Evolutionary conservation across 1,284 basidiomycete genomes (phyloP).

Genomic region (Xerocomus minutiporus): DNA sequence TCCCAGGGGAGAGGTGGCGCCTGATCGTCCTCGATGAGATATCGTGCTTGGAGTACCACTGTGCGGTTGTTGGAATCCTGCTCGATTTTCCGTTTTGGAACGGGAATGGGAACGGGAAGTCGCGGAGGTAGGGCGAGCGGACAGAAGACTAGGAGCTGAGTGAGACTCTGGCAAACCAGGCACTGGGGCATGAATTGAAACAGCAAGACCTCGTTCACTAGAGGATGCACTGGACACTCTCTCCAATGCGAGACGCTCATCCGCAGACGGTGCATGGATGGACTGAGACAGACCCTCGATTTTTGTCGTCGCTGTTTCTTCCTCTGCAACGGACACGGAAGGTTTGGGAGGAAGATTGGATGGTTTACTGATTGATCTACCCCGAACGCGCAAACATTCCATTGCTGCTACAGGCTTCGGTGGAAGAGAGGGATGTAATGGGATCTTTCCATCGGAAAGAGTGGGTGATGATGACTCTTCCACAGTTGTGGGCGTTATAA

Average conservation of each 20-base stretch:
- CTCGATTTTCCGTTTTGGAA: constrained; percentile 49
- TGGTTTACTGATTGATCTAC: constrained; percentile 14
- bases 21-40: constrained; percentile 36
- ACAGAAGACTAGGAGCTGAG: constrained; percentile 25
- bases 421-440: constrained; percentile 47
- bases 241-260: constrained; percentile 18
- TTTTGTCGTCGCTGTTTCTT: constrained; percentile 12
- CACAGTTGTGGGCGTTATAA: not conserved
- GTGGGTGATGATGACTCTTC: constrained; percentile 12
- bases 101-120: constrained; percentile 39
- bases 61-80: constrained; percentile 28
- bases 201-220: constrained; percentile 30
- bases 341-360: constrained; percentile 18
- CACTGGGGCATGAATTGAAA: constrained; percentile 49
- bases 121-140: constrained; percentile 8
- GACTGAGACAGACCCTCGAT: constrained; percentile 26
- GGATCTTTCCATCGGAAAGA: constrained; percentile 16
- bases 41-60: constrained; percentile 21
- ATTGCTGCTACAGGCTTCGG: constrained; percentile 39
- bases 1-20: constrained; percentile 38
- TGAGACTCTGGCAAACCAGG: constrained; percentile 30
- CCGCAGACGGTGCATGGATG: constrained; percentile 22
- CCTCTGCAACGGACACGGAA: constrained; percentile 3
- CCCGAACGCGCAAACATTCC: constrained; percentile 19
- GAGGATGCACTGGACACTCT: constrained; percentile 16